Percentiles rank a stretch among this genome's conserved stretches.
These are phyloP conservation scores for Solanum paucissectum DNA, from an alignment of 257 asterid genomes.

Conservation along the genomic window DNA sequence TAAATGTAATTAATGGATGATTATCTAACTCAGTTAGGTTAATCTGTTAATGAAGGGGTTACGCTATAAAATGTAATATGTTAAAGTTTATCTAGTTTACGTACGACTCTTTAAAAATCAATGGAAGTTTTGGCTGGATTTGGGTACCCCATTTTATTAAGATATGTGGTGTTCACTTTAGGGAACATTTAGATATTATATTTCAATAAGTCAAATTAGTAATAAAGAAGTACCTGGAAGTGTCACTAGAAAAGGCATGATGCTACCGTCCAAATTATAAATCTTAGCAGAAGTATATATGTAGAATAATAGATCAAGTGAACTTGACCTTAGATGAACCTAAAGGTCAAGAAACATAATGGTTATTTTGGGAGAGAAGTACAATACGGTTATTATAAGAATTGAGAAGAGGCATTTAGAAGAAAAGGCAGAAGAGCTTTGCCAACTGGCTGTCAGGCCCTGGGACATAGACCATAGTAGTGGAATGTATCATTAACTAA, in stretches of 20 bases:
- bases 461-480: background rate
- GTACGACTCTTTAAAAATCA: background rate
- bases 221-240: background rate
- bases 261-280: background rate
- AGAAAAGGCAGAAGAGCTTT: background rate
- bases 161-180: background rate
- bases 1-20: background rate
- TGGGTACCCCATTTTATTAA: background rate
- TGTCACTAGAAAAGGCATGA: background rate
- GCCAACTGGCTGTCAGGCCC: background rate
- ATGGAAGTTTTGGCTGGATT: background rate
- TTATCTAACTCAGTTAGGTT: background rate
- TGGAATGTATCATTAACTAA: background rate
- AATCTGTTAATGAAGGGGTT: background rate
- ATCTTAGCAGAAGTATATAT: background rate
- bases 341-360: background rate
- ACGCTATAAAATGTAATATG: background rate
- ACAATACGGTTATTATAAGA: background rate
- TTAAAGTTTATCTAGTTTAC: background rate
- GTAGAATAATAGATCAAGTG: background rate
- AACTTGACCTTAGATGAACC: slow-evolving; percentile 1
- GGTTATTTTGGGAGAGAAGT: background rate
- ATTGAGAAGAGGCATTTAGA: background rate
- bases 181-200: background rate
- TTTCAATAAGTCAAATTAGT: background rate